Conservation (phyloP, 805 yeast species). For the Wickerhamiella sergipiensis region DNA sequence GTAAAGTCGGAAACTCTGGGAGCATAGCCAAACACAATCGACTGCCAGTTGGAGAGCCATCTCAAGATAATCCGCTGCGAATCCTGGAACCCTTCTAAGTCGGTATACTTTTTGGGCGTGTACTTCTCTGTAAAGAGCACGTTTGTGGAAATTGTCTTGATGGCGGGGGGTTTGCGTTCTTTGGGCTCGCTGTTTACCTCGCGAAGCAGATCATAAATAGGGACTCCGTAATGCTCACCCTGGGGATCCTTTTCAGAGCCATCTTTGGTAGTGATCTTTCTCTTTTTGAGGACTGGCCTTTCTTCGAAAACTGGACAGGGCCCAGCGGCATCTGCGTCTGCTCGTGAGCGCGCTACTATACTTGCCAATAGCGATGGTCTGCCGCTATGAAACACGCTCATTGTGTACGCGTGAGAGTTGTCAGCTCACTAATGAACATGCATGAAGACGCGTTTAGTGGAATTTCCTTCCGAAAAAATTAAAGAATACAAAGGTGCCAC, state of each 20-base stretch:
- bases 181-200: not conserved
- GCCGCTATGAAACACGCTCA: not conserved
- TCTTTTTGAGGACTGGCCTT: not conserved
- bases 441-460: not conserved
- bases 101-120: constrained; percentile 50
- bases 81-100: constrained; percentile 55
- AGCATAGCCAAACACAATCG: constrained; percentile 9
- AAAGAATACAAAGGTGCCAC: no score
- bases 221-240: constrained; percentile 13
- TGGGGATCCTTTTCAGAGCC: not conserved
- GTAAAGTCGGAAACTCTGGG: constrained; percentile 16
- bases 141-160: not conserved
- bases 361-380: not conserved
- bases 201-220: constrained; percentile 10
- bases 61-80: constrained; percentile 43
- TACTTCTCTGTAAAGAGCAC: constrained; percentile 48
- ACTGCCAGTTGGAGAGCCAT: constrained; percentile 56
- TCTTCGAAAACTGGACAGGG: not conserved
- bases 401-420: not conserved
- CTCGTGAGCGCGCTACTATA: not conserved
- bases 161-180: not conserved
- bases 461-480: no score
- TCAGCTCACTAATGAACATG: not conserved
- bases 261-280: not conserved
- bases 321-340: not conserved